These are phyloP conservation scores for Ophiostoma tasmaniense DNA, from an alignment of 2,329 filamentous ascomycete genomes.

Conservation along the genomic window DNA sequence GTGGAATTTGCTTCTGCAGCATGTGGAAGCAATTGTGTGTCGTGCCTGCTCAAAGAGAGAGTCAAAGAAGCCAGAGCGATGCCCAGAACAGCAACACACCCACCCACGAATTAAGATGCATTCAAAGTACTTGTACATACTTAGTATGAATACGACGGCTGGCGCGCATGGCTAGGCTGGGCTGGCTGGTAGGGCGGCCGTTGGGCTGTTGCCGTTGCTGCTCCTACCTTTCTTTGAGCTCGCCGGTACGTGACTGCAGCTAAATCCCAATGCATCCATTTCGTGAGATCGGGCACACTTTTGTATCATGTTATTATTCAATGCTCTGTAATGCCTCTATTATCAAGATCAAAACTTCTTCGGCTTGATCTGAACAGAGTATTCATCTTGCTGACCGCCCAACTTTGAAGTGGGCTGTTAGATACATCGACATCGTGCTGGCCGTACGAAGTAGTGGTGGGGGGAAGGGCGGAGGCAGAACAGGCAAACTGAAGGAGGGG, in stretches of 20 bases:
- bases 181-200: neutral
- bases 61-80: neutral
- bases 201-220: neutral
- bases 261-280: neutral
- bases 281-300: neutral
- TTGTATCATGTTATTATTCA: neutral
- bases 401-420: neutral
- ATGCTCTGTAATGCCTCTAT: neutral
- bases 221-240: neutral
- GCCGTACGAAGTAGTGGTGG: constrained; percentile 6
- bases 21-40: neutral
- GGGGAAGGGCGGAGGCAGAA: constrained; percentile 9
- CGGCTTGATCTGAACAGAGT: neutral
- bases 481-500: constrained; percentile 6
- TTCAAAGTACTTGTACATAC: neutral
- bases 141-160: neutral
- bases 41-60: neutral
- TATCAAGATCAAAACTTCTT: too few relatives aligned
- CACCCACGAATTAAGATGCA: neutral
- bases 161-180: neutral
- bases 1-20: neutral
- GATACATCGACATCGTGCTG: neutral
- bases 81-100: neutral
- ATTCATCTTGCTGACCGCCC: neutral
- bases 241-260: neutral